Conservation (phyloP, 2,329 filamentous ascomycete genomes). For the Exophiala sp. region DNA sequence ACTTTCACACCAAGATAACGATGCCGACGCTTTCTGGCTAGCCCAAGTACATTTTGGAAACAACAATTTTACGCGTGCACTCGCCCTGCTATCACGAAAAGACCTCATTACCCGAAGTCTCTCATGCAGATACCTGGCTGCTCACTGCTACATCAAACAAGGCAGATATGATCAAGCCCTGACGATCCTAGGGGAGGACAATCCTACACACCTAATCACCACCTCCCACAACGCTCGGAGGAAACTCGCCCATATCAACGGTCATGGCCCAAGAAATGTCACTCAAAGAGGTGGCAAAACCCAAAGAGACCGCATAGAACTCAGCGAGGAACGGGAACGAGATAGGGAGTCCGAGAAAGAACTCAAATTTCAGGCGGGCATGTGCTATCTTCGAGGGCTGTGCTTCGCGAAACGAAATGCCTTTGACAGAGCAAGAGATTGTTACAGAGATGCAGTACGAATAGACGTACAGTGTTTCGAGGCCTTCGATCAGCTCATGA, state of each 20-base stretch:
- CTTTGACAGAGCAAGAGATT: constrained; percentile 94
- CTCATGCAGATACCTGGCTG: constrained; percentile 87
- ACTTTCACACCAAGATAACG: constrained; percentile 62
- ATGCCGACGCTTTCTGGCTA: constrained; percentile 93
- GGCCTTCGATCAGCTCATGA: constrained; percentile 96
- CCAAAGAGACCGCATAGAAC: constrained; percentile 52
- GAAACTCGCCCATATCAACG: constrained; percentile 67
- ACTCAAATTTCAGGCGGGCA: constrained; percentile 86
- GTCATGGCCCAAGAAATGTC: constrained; percentile 48
- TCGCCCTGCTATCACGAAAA: constrained; percentile 78
- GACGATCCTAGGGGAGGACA: constrained; percentile 80
- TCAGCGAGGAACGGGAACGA: constrained; percentile 54
- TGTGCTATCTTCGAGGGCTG: constrained; percentile 91
- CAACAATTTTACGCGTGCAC: constrained; percentile 88
- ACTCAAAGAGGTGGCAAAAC: constrained; percentile 46
- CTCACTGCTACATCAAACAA: constrained; percentile 92
- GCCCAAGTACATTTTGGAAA: constrained; percentile 97
- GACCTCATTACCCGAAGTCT: constrained; percentile 78
- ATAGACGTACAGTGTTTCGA: constrained; percentile 99
- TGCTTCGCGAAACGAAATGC: constrained; percentile 97
- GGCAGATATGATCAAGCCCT: constrained; percentile 86
- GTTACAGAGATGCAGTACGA: constrained; percentile 93
- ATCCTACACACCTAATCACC: constrained; percentile 81
- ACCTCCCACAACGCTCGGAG: constrained; percentile 61
- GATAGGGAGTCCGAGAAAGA: constrained; percentile 69